These are phyloP conservation scores for Globisporangium carolinianum DNA, from an alignment of 352 stramenopile species.

Conservation along the genomic window DNA sequence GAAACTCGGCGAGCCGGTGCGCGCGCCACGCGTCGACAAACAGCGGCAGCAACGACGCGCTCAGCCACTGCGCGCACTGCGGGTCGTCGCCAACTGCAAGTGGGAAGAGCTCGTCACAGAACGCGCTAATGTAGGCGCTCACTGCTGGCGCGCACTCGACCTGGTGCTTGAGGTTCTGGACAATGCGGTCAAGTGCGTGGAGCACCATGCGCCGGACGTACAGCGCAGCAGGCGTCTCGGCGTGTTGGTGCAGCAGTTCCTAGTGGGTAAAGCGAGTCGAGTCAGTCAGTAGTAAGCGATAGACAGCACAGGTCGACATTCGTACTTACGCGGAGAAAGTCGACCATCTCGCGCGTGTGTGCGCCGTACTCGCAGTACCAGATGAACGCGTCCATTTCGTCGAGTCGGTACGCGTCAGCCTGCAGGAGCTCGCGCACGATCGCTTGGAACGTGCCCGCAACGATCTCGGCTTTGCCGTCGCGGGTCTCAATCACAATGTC, in stretches of 20 bases:
- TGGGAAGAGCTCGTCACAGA: conserved; percentile 61
- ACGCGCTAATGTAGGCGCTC: conserved; percentile 56
- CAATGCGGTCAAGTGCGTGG: conserved; percentile 65
- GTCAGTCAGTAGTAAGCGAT: not conserved
- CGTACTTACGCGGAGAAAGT: conserved; percentile 35
- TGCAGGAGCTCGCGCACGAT: conserved; percentile 54
- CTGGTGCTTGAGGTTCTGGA: conserved; percentile 69
- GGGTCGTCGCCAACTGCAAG: conserved; percentile 59
- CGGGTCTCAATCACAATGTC: conserved; percentile 49
- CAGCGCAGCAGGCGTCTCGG: conserved; percentile 17
- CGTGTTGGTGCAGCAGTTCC: conserved; percentile 25
- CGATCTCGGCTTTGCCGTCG: conserved; percentile 44
- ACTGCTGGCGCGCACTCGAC: conserved; percentile 54
- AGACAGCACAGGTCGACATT: not conserved
- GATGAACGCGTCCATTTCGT: conserved; percentile 59
- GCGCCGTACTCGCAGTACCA: conserved; percentile 47
- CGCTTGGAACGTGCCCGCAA: conserved; percentile 55
- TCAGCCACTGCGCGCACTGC: conserved; percentile 70
- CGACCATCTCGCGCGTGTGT: conserved; percentile 34
- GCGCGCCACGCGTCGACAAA: conserved; percentile 66
- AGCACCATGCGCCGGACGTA: conserved; percentile 73
- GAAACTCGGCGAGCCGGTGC: conserved; percentile 51
- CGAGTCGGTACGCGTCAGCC: conserved; percentile 45
- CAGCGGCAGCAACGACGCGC: conserved; percentile 47
- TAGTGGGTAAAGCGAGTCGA: not conserved